phyloP scores from a whole-genome alignment of 129 eudicot species.

The Flaveria ramosissima region DNA sequence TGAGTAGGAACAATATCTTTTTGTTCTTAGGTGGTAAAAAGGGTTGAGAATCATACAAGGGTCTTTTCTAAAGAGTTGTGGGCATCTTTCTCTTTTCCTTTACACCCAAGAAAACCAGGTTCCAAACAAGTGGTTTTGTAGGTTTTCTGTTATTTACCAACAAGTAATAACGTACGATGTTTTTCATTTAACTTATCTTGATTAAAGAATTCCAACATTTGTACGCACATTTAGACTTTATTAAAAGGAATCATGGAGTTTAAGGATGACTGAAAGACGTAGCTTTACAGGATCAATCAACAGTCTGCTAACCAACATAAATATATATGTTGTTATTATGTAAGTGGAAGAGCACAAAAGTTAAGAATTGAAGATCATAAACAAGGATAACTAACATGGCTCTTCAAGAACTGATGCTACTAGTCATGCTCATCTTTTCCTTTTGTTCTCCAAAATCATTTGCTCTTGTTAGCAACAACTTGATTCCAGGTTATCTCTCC shows the following conservation, averaged over 20 bases:
- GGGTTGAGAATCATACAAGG: slow-evolving; percentile 16
- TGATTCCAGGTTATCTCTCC: slow-evolving; percentile 31
- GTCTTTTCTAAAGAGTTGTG: slow-evolving; percentile 29
- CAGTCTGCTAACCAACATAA: too few relatives aligned
- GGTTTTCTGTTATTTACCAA: slow-evolving; percentile 7
- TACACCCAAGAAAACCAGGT: slow-evolving; percentile 25
- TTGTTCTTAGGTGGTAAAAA: background rate
- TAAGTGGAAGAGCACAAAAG: slow-evolving; percentile 8
- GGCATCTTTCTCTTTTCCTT: slow-evolving; percentile 29
- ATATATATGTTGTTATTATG: background rate
- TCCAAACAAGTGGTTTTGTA: slow-evolving; percentile 18
- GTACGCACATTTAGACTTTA: background rate
- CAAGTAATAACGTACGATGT: slow-evolving; percentile 10
- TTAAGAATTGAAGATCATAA: slow-evolving; percentile 4
- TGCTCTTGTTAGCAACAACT: slow-evolving; percentile 20
- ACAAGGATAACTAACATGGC: slow-evolving; percentile 33
- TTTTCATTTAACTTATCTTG: slow-evolving; percentile 11
- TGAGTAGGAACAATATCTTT: background rate
- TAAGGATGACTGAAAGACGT: slow-evolving; percentile 17
- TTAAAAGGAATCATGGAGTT: slow-evolving; percentile 27
- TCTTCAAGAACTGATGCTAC: slow-evolving; percentile 11
- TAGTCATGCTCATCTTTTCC: slow-evolving; percentile 27
- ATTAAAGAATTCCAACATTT: background rate
- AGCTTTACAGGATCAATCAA: too few relatives aligned
- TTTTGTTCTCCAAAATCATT: slow-evolving; percentile 30